phyloP scores from a whole-genome alignment of 2,329 filamentous ascomycete species.

The Cladophialophora chaetospira region DNA sequence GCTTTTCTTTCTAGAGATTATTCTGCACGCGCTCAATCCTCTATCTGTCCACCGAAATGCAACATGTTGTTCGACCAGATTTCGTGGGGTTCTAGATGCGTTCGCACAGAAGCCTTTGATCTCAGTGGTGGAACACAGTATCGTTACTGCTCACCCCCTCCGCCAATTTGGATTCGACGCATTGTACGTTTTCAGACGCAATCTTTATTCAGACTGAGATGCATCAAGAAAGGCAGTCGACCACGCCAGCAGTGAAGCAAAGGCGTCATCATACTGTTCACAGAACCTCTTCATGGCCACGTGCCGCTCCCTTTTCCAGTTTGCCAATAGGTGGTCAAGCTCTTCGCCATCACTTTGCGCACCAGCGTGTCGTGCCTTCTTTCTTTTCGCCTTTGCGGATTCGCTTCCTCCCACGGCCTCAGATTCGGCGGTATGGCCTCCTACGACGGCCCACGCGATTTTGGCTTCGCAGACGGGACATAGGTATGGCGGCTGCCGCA shows the following conservation, averaged over 20 bases:
- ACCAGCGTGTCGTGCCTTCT: neutral
- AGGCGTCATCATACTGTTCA: neutral
- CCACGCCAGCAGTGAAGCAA: neutral
- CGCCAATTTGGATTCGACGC: no score
- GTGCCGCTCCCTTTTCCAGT: neutral
- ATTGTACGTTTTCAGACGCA: no score
- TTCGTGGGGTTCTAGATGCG: no score
- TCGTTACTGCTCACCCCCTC: no score
- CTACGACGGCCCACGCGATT: slow-evolving; percentile 40
- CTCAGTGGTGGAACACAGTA: no score
- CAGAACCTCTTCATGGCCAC: neutral
- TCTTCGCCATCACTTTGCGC: neutral
- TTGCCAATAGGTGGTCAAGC: neutral
- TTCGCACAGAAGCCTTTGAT: no score
- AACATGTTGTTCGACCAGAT: no score
- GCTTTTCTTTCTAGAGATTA: no score
- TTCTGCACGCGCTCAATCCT: no score
- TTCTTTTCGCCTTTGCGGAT: neutral
- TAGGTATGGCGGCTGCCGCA: slow-evolving; percentile 63
- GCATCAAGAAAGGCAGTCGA: neutral
- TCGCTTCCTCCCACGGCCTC: neutral
- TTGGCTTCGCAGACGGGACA: slow-evolving; percentile 64
- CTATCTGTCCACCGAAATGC: no score
- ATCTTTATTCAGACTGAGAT: neutral
- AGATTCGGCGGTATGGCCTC: neutral